These are phyloP conservation scores for Pythium oligandrum DNA, from an alignment of 352 stramenopile species.

Conservation along the genomic window DNA sequence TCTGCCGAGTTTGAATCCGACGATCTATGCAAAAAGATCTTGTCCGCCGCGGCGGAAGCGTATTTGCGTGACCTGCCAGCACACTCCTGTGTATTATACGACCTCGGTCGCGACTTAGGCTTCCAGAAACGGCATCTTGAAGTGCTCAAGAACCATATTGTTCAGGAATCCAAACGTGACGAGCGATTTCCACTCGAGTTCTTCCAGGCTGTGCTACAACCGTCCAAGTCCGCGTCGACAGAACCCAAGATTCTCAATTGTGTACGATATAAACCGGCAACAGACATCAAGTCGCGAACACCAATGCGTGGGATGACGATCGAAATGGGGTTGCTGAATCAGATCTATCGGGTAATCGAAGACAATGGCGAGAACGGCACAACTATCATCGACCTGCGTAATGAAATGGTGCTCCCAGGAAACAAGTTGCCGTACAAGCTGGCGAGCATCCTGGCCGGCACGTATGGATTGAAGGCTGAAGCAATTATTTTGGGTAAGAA, in stretches of 20 bases:
- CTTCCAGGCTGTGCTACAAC: slow-evolving; percentile 71
- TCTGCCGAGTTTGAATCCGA: slow-evolving; percentile 80
- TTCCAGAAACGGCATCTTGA: slow-evolving; percentile 71
- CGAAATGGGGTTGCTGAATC: slow-evolving; percentile 58
- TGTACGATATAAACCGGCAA: slow-evolving; percentile 52
- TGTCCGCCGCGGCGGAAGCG: slow-evolving; percentile 43
- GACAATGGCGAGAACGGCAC: slow-evolving; percentile 51
- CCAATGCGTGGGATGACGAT: slow-evolving; percentile 38
- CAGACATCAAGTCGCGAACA: slow-evolving; percentile 1
- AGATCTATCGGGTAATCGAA: slow-evolving; percentile 75
- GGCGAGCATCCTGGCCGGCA: slow-evolving; percentile 54
- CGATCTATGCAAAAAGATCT: slow-evolving; percentile 65
- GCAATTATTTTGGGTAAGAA: slow-evolving; percentile 80
- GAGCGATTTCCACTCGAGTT: slow-evolving; percentile 58
- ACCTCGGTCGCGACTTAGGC: slow-evolving; percentile 61
- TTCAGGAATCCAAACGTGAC: slow-evolving; percentile 62
- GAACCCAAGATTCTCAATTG: slow-evolving; percentile 81
- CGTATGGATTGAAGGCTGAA: slow-evolving; percentile 69
- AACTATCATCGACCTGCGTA: slow-evolving; percentile 73
- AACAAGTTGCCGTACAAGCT: slow-evolving; percentile 80
- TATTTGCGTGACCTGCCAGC: slow-evolving; percentile 61
- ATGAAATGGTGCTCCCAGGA: slow-evolving; percentile 61
- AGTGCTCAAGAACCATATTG: slow-evolving; percentile 53
- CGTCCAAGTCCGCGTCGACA: slow-evolving; percentile 37
- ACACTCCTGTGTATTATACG: slow-evolving; percentile 58